Base-by-base conservation (phyloP, 2,329 filamentous ascomycete genomes). In the Microsporum audouinii region DNA sequence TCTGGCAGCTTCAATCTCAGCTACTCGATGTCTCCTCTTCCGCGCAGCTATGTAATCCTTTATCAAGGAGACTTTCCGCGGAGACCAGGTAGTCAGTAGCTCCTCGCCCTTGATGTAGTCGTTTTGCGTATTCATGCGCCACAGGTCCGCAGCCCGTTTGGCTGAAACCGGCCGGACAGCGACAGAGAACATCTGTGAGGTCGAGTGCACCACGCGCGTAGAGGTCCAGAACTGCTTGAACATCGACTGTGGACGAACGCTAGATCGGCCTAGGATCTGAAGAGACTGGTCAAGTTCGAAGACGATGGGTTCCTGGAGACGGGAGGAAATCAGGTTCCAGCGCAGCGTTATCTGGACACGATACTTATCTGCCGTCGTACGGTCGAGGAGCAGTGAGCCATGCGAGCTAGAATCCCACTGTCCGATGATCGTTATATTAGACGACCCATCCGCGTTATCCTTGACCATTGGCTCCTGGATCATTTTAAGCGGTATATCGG, bases 41-140 rank as follows among this genome's bases (percentile, higher is more conserved):
- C 85, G 85, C 4, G 88, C 82, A 8, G 80, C 75, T 60, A 96
- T 87, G 68, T 87, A 96, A 73, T 99, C 94, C 62, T 86, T 84
- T n/a, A 99, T 87, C 0, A 99, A 77, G 0, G 90, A 95, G 2
- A 97, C 88, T 39, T 94, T 91, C 47, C 94, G 84, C 1, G 94
- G 92, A 5, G 86, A 85, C 94, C 94, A 99, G 61, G 85, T 85
- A 1, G 80, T 85, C 43, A 99, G 79, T 57, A 86, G 82, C 73
- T 99, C 94, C 74, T 99, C 91, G 60, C 94, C 94, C 73, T 96
- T 96, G 68, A 99, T 89, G 70, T 96, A 97, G 72, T 95, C 90
- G 68, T 95, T 88, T 63, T 89, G 87, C 14, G 91, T 97, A 72
- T 91, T 95, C 85, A 97, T 90, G 60, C 94, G 85, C 94, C 94